A percentile compares a stretch with the other conserved stretches of the same genome.
Evolutionary conservation across 1,284 basidiomycete genomes (phyloP).

Genomic region (Apiotrichum gamsii): DNA sequence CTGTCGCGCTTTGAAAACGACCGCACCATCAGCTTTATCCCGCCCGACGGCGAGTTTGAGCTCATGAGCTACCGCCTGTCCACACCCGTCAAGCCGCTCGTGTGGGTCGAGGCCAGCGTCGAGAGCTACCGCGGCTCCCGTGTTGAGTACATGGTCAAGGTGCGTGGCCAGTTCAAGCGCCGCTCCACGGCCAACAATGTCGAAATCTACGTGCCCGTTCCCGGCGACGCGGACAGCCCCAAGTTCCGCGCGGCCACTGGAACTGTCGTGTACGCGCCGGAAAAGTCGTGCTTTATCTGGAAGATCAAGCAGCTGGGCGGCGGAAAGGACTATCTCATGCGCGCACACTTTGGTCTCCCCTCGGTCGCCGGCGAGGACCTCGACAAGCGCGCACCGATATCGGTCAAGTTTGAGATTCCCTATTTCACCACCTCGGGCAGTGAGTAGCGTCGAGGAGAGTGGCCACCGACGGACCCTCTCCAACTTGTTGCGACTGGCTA

Average conservation of each 20-base stretch:
- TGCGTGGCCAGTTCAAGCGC: conserved; percentile 96
- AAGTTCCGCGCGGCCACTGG: conserved; percentile 74
- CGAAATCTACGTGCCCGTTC: conserved; percentile 95
- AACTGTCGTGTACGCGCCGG: conserved; percentile 87
- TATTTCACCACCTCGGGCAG: conserved; percentile 97
- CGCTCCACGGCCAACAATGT: conserved; percentile 96
- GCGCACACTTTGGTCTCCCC: conserved; percentile 86
- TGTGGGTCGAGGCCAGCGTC: conserved; percentile 97
- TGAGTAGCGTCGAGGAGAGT: conserved; percentile 48
- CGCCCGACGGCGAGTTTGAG: conserved; percentile 97
- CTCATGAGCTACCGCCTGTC: conserved; percentile 95
- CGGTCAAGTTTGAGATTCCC: conserved; percentile 86
- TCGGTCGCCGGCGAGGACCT: conserved; percentile 71
- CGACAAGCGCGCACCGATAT: conserved; percentile 88
- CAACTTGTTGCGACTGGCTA: background rate
- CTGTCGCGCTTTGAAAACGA: conserved; percentile 99
- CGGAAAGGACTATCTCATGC: conserved; percentile 88
- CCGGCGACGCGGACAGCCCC: conserved; percentile 96
- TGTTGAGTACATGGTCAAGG: conserved; percentile 97
- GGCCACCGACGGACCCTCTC: background rate
- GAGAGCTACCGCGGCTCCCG: conserved; percentile 89
- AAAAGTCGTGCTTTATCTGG: conserved; percentile 95
- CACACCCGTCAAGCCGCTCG: conserved; percentile 92
- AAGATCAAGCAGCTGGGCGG: conserved; percentile 90
- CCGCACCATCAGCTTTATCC: conserved; percentile 97